Conservation (phyloP, 2,329 filamentous ascomycete species). For the Blumeriella jaapii region DNA sequence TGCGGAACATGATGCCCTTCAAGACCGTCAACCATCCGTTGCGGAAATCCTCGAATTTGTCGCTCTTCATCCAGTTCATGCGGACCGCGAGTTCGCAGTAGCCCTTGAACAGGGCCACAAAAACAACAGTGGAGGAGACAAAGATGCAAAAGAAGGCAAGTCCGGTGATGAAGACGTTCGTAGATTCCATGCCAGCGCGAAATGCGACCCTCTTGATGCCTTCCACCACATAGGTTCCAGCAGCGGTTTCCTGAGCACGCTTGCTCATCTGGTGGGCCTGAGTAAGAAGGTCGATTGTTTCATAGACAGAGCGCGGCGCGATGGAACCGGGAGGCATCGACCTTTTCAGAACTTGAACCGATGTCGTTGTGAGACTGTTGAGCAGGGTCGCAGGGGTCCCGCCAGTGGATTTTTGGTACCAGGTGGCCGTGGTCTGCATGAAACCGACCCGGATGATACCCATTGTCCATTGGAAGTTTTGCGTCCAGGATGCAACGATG, state of each 20-base stretch:
- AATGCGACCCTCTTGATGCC: constrained; percentile 89
- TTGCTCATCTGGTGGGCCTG: constrained; percentile 31
- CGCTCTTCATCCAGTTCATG: constrained; percentile 65
- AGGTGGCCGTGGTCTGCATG: constrained; percentile 79
- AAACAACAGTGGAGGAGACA: constrained; percentile 59
- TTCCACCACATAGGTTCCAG: constrained; percentile 51
- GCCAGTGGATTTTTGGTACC: constrained; percentile 91
- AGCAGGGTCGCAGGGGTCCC: constrained; percentile 73
- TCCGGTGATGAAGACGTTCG: constrained; percentile 89
- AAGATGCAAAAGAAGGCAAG: constrained; percentile 83
- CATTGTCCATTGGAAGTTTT: constrained; percentile 98
- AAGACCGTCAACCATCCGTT: constrained; percentile 88
- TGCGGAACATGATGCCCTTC: constrained; percentile 86
- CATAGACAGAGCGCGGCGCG: constrained; percentile 40
- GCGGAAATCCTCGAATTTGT: constrained; percentile 87
- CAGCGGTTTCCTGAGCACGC: constrained; percentile 44
- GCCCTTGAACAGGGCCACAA: constrained; percentile 70
- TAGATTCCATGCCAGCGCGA: constrained; percentile 70
- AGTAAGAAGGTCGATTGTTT: constrained; percentile 23
- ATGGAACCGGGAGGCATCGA: constrained; percentile 30
- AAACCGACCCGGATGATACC: constrained; percentile 84
- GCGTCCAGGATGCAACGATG: constrained; percentile 84
- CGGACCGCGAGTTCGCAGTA: constrained; percentile 66
- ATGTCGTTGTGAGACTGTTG: constrained; percentile 60
- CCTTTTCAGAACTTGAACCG: constrained; percentile 59